Conservation (phyloP, 2,329 filamentous ascomycete species). For the Stagonosporopsis cucurbitacearum region DNA sequence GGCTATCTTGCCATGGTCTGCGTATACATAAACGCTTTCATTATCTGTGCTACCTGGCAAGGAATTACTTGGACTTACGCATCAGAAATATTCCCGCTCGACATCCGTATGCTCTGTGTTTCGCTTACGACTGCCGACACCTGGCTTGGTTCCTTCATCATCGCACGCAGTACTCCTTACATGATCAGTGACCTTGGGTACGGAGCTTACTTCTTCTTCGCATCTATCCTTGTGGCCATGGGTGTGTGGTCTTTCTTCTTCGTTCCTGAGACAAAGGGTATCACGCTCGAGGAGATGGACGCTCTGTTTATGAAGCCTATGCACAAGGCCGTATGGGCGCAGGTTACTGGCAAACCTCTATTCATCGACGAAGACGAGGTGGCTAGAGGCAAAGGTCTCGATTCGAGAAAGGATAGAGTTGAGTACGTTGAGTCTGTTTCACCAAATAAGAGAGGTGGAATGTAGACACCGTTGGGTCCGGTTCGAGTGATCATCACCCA, state of each 20-base stretch:
- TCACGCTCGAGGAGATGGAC: conserved; percentile 43
- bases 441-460: conserved; percentile 1
- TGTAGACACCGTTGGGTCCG: conserved; percentile 5
- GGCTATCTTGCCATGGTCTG: conserved; percentile 62
- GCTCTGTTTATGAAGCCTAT: conserved; percentile 38
- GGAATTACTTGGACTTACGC: conserved; percentile 13
- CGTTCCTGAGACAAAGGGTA: conserved; percentile 43
- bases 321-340: conserved; percentile 41
- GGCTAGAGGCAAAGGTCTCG: conserved; percentile 26
- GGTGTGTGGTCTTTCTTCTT: conserved; percentile 44
- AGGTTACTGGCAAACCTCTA: conserved; percentile 32
- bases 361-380: conserved; percentile 24
- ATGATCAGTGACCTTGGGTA: conserved; percentile 49
- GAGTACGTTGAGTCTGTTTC: conserved; percentile 28
- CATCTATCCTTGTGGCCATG: conserved; percentile 37
- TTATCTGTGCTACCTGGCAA: conserved; percentile 57
- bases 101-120: conserved; percentile 51
- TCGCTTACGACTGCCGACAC: conserved; percentile 49
- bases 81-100: conserved; percentile 57
- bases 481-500: conserved; percentile 1
- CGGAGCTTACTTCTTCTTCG: conserved; percentile 51
- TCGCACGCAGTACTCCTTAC: conserved; percentile 49
- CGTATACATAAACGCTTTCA: conserved; percentile 62
- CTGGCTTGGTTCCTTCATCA: conserved; percentile 51
- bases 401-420: conserved; percentile 25